Percentiles rank a stretch among this genome's conserved stretches.
phyloP scores from a whole-genome alignment of 148 eudicot species.

The Chenopodium album region DNA sequence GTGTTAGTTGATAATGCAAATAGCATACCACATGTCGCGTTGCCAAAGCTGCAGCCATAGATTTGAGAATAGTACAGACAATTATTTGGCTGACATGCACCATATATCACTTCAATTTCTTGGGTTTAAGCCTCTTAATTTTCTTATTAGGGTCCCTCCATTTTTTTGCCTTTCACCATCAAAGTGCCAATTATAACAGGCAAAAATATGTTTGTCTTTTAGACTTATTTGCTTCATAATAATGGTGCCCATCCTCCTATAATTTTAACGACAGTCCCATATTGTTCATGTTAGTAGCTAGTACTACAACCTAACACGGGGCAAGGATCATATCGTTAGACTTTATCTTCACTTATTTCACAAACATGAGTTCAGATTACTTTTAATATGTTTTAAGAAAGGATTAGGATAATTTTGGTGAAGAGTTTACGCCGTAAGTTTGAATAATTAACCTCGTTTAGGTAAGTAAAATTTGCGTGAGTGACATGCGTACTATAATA shows the following conservation, averaged over 20 bases:
- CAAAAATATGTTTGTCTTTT: not conserved
- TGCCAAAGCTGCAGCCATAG: constrained; percentile 11
- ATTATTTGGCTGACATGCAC: not conserved
- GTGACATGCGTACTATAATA: too few species aligned
- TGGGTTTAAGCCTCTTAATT: not conserved
- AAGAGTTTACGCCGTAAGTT: too few species aligned
- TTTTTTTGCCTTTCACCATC: constrained; percentile 12
- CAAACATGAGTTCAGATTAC: too few species aligned
- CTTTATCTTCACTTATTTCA: too few species aligned
- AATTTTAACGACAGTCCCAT: not conserved
- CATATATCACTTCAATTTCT: not conserved
- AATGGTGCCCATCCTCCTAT: constrained; percentile 5
- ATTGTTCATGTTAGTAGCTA: too few species aligned
- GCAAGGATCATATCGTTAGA: too few species aligned
- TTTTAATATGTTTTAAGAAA: too few species aligned
- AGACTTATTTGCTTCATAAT: constrained; percentile 1
- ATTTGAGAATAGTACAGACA: constrained; percentile 1
- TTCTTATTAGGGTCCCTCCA: not conserved
- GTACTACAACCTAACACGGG: too few species aligned
- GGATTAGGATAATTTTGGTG: too few species aligned
- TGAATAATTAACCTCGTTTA: too few species aligned
- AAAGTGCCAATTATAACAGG: not conserved
- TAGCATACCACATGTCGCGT: constrained; percentile 3
- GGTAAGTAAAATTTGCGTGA: too few species aligned
- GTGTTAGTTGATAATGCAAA: not conserved